Conservation (phyloP, 1,284 basidiomycete species). For the Tylopilus orsonianus region DNA sequence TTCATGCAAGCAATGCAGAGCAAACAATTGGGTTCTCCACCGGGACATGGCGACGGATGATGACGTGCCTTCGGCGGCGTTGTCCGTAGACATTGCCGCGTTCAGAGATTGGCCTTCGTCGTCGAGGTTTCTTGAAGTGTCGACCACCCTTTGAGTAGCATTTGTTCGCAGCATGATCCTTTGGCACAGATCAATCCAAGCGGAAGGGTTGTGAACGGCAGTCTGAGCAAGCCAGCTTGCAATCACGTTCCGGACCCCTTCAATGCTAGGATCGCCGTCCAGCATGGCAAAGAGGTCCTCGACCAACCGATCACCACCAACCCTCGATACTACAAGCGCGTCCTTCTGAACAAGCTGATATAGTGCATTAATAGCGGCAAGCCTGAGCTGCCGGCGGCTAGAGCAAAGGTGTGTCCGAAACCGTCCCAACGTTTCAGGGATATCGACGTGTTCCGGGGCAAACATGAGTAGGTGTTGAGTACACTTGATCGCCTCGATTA, state of each 20-base stretch:
- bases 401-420: slow-evolving; percentile 81
- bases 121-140: slow-evolving; percentile 71
- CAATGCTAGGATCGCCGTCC: slow-evolving; percentile 92
- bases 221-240: slow-evolving; percentile 96
- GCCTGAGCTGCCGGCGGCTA: slow-evolving; percentile 79
- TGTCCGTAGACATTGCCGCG: slow-evolving; percentile 41
- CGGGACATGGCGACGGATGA: slow-evolving; percentile 62
- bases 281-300: slow-evolving; percentile 94
- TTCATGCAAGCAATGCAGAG: slow-evolving; percentile 88
- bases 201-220: slow-evolving; percentile 87
- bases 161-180: slow-evolving; percentile 92
- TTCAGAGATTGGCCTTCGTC: slow-evolving; percentile 92
- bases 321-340: slow-evolving; percentile 85
- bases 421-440: slow-evolving; percentile 73
- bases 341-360: slow-evolving; percentile 98
- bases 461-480: slow-evolving; percentile 98
- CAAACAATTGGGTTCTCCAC: slow-evolving; percentile 97
- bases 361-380: slow-evolving; percentile 92
- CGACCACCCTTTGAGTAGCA: slow-evolving; percentile 71
- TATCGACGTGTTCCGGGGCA: slow-evolving; percentile 78
- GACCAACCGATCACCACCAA: slow-evolving; percentile 93
- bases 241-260: slow-evolving; percentile 92
- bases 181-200: slow-evolving; percentile 98
- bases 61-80: slow-evolving; percentile 35
- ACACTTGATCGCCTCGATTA: slow-evolving; percentile 93